Evolutionary conservation across 2,329 filamentous ascomycete genomes (phyloP), one percentile per base, ranked within the genome.

Genomic region (Erysiphe pulchra): DNA sequence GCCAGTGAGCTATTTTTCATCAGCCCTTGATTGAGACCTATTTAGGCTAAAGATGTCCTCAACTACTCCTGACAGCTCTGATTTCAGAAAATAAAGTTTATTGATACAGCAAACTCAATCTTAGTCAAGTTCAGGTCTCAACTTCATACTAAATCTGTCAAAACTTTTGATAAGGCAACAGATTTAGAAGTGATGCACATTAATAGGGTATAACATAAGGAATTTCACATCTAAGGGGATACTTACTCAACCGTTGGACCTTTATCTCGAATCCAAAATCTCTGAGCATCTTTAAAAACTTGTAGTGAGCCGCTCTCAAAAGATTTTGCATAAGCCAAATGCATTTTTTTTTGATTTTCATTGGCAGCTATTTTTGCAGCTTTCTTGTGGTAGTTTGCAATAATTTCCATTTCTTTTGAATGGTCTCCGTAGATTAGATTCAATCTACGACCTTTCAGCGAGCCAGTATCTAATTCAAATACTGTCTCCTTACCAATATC

Each of bases 181-280:
- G 12, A 42, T 33, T 33, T 33, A 33, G 14, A 33, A 14, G 14
- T 11, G 3, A 33, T 33, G 11, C 14, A 33, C 3, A 11, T 33
- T 33, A 9, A 33, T 8, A 14, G 11, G 32, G 14, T 33, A 9
- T 12, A 33, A 33, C 3, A 33, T 33, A 8, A 33, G 32, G 11
- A 14, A 33, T 33, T 14, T 33, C n/a, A 33, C 2, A 24, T 41
- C 24, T 3, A 12, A 2, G 18, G 18, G 18, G 10, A 20, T 24
- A 7, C 39, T 41, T 41, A 41, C 61, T 90, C 82, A 32, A 92
- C 73, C 62, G 72, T 74, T 4, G 83, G 83, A 17, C 78, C 77
- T 59, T 85, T 82, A 58, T 92, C 81, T 56, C 76, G 74, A 51
- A 90, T 83, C 83, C 83, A 90, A 55, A 70, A 72, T 51, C 80